Conservation (phyloP, 768 basidiomycete genomes). For the Podaxis sp. region DNA sequence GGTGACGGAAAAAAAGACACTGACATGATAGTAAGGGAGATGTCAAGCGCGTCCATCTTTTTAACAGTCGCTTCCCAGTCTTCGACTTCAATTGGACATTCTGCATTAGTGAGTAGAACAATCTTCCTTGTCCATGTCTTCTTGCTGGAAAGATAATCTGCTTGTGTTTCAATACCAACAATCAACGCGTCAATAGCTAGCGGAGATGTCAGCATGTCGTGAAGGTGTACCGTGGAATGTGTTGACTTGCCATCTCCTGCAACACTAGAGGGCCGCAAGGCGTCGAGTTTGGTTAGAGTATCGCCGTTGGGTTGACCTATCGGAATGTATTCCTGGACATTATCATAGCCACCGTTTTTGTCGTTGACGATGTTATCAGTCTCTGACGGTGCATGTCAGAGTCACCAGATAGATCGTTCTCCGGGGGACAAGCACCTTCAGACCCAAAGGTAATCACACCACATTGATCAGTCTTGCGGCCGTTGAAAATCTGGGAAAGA, state of each 20-base stretch:
- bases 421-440: slow-evolving; percentile 42
- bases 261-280: slow-evolving; percentile 49
- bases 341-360: slow-evolving; percentile 65
- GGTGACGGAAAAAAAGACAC: slow-evolving; percentile 12
- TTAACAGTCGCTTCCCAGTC: slow-evolving; percentile 68
- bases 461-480: slow-evolving; percentile 90
- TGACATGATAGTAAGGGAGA: slow-evolving; percentile 71
- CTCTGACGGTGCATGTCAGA: slow-evolving; percentile 30
- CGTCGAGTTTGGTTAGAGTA: slow-evolving; percentile 64
- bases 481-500: slow-evolving; percentile 71
- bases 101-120: slow-evolving; percentile 81
- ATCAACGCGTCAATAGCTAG: slow-evolving; percentile 84
- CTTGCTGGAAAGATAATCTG: slow-evolving; percentile 60
- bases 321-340: slow-evolving; percentile 65
- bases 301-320: slow-evolving; percentile 61
- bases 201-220: background rate
- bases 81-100: slow-evolving; percentile 65
- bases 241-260: slow-evolving; percentile 60
- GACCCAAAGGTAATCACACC: slow-evolving; percentile 89
- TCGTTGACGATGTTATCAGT: slow-evolving; percentile 63
- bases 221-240: background rate
- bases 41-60: slow-evolving; percentile 56
- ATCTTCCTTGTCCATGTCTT: slow-evolving; percentile 84
- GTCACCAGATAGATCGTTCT: background rate
- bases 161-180: slow-evolving; percentile 80